Base-by-base conservation (phyloP, 2,329 filamentous ascomycete genomes). In the Lachnellula occidentalis region DNA sequence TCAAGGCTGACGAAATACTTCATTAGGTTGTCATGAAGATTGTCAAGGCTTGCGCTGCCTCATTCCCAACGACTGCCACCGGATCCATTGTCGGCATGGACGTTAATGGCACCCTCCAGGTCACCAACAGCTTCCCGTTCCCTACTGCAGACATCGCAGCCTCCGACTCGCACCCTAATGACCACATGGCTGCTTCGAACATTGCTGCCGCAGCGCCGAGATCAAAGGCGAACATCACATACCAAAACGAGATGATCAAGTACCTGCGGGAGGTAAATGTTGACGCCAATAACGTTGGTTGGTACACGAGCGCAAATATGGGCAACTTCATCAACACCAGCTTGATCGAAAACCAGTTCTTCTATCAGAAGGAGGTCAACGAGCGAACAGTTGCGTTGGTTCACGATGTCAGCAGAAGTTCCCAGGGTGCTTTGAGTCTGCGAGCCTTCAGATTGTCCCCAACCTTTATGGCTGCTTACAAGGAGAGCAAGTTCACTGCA, bases 291-390 rank as follows among this genome's bases (percentile, higher is more conserved):
- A 95, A 90, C 68, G 90, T 95, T 57, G 94, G 94, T 67, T 99
- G 92, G 92, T 99, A 99, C 78, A 96, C 91, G 56, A 96, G 91
- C 77, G 90, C 92, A 61, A 96, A 91, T 73, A 95, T 99, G 89
- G 94, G 94, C 73, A 97, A 96, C 80, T 97, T 97, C 67, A 81
- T 97, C 79, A 96, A 92, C 78, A 74, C 88, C 70, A 89, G 87
- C 78, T 92, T 96, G 70, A 89, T 99, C 73, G 94, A 99, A 81
- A 99, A 97, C 78, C 92, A 96, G 74, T 91, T 85, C 76, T 88
- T 92, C 78, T 97, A 96, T 79, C 94, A 99, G 79, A 94, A 90
- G 73, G 90, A 95, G 66, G 70, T 82, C 66, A 95, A 96, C 72
- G 90, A 94, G 74, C 80, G 82, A 72, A 91, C 89, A 6, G 84